These are phyloP conservation scores for Coemansia aciculifera DNA, from an alignment of 192 early-diverging fungal species.

Conservation along the genomic window DNA sequence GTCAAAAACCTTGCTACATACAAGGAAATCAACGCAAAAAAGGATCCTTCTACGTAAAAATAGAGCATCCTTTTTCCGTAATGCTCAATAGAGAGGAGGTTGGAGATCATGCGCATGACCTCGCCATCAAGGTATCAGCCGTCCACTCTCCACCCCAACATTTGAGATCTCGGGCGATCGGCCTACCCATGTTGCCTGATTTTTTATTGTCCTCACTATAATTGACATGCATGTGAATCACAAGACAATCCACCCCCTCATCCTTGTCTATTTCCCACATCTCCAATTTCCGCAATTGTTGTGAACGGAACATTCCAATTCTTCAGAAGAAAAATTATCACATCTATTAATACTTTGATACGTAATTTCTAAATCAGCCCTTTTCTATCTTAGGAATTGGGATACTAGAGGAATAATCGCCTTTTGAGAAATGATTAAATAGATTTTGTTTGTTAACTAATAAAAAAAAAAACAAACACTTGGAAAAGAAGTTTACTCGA, in stretches of 20 bases:
- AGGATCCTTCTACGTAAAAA: slow-evolving; percentile 3
- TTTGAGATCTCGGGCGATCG: background rate
- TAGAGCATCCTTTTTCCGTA: slow-evolving; percentile 4
- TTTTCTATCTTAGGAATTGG: background rate
- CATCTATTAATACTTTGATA: background rate
- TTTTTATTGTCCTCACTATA: background rate
- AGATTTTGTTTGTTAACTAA: slow-evolving; percentile 8
- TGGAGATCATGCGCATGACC: slow-evolving; percentile 7
- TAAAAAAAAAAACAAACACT: background rate
- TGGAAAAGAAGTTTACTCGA: slow-evolving; percentile 9
- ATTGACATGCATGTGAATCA: background rate
- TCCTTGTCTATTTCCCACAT: background rate
- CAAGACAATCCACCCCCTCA: background rate
- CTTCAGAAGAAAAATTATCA: background rate
- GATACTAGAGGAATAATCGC: background rate
- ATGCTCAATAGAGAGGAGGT: background rate
- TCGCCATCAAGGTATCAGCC: background rate
- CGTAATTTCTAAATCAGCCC: background rate
- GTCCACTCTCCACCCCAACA: background rate
- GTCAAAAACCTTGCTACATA: background rate
- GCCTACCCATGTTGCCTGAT: slow-evolving; percentile 5
- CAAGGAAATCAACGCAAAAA: slow-evolving; percentile 13
- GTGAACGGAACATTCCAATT: background rate
- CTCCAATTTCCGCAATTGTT: background rate
- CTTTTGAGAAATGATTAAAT: background rate